These are phyloP conservation scores for Aspergillus sp. DNA, from an alignment of 2,329 filamentous ascomycete genomes.

Conservation along the genomic window DNA sequence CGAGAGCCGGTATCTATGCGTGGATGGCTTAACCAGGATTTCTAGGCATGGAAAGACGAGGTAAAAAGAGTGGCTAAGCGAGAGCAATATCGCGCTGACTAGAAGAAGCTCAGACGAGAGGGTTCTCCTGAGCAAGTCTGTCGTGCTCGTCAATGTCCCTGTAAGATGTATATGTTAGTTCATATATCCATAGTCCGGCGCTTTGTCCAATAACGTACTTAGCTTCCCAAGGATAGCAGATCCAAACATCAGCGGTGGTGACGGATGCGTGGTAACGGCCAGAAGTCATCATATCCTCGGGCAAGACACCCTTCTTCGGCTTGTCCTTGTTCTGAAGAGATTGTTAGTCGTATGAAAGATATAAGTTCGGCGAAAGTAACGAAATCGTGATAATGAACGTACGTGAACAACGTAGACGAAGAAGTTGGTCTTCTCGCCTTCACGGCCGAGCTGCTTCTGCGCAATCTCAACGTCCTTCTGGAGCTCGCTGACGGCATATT, in stretches of 20 bases:
- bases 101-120: constrained; percentile 28
- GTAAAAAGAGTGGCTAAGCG: not conserved
- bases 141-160: constrained; percentile 93
- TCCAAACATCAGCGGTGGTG: constrained; percentile 94
- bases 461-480: constrained; percentile 91
- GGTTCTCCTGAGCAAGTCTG: constrained; percentile 58
- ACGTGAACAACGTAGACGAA: constrained; percentile 94
- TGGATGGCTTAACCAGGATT: not conserved
- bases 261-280: constrained; percentile 80
- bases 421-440: constrained; percentile 78
- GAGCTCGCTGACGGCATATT: constrained; percentile 89
- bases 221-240: constrained; percentile 98
- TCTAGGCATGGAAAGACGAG: not conserved
- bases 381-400: constrained; percentile 38
- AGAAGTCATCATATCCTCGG: constrained; percentile 71
- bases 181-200: not conserved
- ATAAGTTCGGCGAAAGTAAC: not conserved
- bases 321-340: constrained; percentile 86
- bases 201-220: constrained; percentile 51
- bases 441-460: constrained; percentile 69
- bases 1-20: constrained; percentile 12
- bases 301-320: constrained; percentile 84
- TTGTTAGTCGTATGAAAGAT: not conserved
- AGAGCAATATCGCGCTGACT: not conserved
- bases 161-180: constrained; percentile 24